phyloP scores from a whole-genome alignment of 73 alveolate species.

The Symbiodinium pilosum region DNA sequence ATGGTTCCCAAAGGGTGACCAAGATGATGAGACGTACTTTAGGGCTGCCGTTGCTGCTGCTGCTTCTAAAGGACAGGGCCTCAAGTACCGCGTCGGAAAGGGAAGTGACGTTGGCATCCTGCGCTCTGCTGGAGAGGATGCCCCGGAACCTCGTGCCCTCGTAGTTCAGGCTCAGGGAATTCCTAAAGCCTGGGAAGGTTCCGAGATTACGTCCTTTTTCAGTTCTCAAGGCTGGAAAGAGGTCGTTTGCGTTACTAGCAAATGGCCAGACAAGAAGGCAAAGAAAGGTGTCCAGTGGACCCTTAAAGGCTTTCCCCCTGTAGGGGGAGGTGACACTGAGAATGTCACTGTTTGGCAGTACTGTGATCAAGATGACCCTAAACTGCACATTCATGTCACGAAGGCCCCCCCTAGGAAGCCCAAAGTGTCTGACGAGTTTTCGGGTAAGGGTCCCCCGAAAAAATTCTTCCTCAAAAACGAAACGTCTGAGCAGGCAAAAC shows the following conservation, averaged over 20 bases:
- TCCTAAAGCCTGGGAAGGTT: neutral
- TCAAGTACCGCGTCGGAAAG: neutral
- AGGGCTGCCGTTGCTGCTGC: neutral
- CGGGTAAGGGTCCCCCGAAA: neutral
- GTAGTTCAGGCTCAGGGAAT: neutral
- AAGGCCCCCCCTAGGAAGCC: neutral
- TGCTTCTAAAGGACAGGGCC: neutral
- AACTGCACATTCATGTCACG: neutral
- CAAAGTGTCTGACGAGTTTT: neutral
- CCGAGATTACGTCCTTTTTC: neutral
- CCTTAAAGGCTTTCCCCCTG: neutral
- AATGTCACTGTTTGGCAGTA: neutral
- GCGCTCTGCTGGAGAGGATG: neutral
- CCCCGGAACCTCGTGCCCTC: neutral
- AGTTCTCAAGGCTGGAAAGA: neutral
- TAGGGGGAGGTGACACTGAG: neutral
- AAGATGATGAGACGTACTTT: neutral
- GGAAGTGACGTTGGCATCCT: neutral
- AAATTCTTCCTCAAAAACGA: neutral
- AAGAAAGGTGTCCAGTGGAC: neutral
- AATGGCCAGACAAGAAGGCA: neutral
- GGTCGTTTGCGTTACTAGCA: neutral
- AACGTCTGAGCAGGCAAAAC: neutral
- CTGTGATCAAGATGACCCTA: neutral
- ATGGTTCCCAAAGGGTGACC: neutral